Conservation (phyloP, 495 filamentous ascomycete genomes). For the Penicillium cataractarum region DNA sequence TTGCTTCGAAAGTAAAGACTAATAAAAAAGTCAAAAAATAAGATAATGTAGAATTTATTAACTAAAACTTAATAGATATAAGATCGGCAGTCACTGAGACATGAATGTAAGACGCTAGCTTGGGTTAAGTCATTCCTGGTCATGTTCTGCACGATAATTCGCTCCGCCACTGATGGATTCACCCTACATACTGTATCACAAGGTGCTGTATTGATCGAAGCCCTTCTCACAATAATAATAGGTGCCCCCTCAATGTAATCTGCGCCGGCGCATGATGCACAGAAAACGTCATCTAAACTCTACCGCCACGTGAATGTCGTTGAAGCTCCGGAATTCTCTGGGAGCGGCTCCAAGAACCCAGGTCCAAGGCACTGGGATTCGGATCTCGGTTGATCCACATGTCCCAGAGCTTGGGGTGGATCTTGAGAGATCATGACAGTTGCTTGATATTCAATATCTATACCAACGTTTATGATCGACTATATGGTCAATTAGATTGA, state of each 20-base stretch:
- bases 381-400: slow-evolving; percentile 37
- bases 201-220: background rate
- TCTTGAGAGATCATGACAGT: slow-evolving; percentile 13
- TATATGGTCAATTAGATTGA: background rate
- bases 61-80: background rate
- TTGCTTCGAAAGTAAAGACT: background rate
- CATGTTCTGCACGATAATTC: background rate
- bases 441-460: slow-evolving; percentile 10
- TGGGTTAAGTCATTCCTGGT: background rate
- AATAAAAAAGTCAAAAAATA: background rate
- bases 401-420: slow-evolving; percentile 28
- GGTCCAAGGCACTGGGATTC: slow-evolving; percentile 26
- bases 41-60: background rate
- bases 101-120: background rate
- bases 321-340: slow-evolving; percentile 21
- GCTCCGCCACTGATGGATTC: background rate
- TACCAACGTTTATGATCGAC: background rate
- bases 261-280: background rate
- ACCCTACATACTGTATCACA: background rate
- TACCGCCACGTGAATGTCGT: slow-evolving; percentile 27
- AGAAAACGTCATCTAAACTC: slow-evolving; percentile 15
- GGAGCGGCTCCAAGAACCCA: slow-evolving; percentile 18
- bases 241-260: background rate
- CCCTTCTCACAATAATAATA: background rate
- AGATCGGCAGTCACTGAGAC: background rate